These are phyloP conservation scores for Alternaria sp. DNA, from an alignment of 2,329 filamentous ascomycete species.

Conservation along the genomic window DNA sequence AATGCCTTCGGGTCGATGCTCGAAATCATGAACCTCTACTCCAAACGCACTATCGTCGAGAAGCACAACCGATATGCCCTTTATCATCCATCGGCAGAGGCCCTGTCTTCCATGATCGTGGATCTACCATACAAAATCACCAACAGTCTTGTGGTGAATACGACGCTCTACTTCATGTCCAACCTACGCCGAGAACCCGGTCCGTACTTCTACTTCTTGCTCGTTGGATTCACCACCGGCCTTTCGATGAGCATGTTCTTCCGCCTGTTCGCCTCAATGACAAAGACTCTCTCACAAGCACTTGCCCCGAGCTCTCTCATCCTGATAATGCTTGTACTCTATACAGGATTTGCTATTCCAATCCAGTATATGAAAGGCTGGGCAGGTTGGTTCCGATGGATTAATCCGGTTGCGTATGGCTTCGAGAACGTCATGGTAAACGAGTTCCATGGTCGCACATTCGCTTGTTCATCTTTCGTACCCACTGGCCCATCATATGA, in stretches of 20 bases:
- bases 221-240: slow-evolving; percentile 62
- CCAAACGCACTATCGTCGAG: slow-evolving; percentile 86
- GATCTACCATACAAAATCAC: slow-evolving; percentile 55
- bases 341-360: slow-evolving; percentile 71
- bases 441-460: slow-evolving; percentile 56
- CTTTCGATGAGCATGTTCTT: slow-evolving; percentile 84
- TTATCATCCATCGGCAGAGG: slow-evolving; percentile 85
- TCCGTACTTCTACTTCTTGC: slow-evolving; percentile 81
- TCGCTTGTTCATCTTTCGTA: slow-evolving; percentile 41
- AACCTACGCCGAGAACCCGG: slow-evolving; percentile 62
- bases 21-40: slow-evolving; percentile 71
- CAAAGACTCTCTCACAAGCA: slow-evolving; percentile 66
- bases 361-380: slow-evolving; percentile 60
- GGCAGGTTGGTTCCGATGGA: slow-evolving; percentile 63
- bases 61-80: slow-evolving; percentile 80
- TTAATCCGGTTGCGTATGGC: slow-evolving; percentile 76
- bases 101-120: slow-evolving; percentile 56
- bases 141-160: slow-evolving; percentile 49
- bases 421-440: slow-evolving; percentile 82
- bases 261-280: slow-evolving; percentile 74
- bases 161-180: slow-evolving; percentile 54
- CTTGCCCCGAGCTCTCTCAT: slow-evolving; percentile 60
- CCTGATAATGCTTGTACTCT: slow-evolving; percentile 67
- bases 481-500: slow-evolving; percentile 49
- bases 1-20: slow-evolving; percentile 69